phyloP scores from a whole-genome alignment of 1,284 basidiomycete species.

The Athelia psychrophila region DNA sequence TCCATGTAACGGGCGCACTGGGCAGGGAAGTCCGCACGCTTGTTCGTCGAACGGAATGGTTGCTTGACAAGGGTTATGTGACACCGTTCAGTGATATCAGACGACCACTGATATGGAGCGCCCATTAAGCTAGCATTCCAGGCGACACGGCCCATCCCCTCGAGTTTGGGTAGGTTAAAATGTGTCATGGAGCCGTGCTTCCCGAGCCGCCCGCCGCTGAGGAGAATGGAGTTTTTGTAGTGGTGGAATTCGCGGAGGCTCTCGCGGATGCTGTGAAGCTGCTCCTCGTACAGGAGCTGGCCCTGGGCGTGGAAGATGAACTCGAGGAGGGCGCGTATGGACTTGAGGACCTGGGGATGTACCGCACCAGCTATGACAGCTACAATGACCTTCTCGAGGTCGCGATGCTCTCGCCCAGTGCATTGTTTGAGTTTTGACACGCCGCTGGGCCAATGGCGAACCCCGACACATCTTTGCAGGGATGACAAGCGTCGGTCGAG shows the following conservation, averaged over 20 bases:
- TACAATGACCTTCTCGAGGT: neutral
- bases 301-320: neutral
- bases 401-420: neutral
- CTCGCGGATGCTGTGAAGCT: neutral
- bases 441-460: neutral
- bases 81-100: slow-evolving; percentile 1
- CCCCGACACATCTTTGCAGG: neutral
- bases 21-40: too few relatives aligned
- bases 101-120: neutral
- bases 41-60: neutral
- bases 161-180: neutral
- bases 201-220: neutral
- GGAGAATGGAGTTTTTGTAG: neutral
- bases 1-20: too few relatives aligned
- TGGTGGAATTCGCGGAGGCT: neutral
- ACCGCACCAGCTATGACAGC: neutral
- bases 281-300: neutral
- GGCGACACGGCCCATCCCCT: neutral
- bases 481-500: neutral
- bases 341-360: neutral
- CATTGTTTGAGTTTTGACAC: neutral
- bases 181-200: neutral
- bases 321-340: neutral
- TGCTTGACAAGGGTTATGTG: neutral
- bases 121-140: neutral